Evolutionary conservation across 495 filamentous ascomycete genomes (phyloP).

Genomic region (Aspergillus baeticus): DNA sequence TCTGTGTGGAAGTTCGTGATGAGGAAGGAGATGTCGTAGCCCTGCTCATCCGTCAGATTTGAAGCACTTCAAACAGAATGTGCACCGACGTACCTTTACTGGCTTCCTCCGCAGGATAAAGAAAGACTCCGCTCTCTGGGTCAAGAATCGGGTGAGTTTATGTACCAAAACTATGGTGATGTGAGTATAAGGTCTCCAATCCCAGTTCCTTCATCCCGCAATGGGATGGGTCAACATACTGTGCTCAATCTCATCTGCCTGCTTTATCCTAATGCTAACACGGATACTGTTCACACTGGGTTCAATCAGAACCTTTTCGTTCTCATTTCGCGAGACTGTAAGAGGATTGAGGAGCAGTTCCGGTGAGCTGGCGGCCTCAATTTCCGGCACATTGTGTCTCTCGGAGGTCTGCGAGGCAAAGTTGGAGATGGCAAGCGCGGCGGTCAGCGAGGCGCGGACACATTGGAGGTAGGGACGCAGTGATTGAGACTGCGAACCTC

Average conservation of each 20-base stretch:
- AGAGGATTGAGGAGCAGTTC: conserved; percentile 94
- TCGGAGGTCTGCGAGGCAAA: conserved; percentile 96
- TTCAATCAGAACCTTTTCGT: conserved; percentile 87
- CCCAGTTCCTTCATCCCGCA: background rate
- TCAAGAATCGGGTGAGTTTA: conserved; percentile 96
- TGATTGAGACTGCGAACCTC: conserved; percentile 78
- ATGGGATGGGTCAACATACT: conserved; percentile 28
- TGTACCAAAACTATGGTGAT: conserved; percentile 70
- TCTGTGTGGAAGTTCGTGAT: conserved; percentile 99
- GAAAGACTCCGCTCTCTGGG: conserved; percentile 94
- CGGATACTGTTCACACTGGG: conserved; percentile 94
- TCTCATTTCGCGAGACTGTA: conserved; percentile 86
- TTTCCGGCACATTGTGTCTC: conserved; percentile 95
- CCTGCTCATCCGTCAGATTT: conserved; percentile 50
- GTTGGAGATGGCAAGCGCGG: conserved; percentile 92
- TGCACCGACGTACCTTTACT: conserved; percentile 64
- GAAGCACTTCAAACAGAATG: background rate
- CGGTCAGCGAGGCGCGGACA: conserved; percentile 89
- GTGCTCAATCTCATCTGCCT: conserved; percentile 97
- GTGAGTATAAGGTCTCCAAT: background rate
- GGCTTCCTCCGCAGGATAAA: conserved; percentile 95
- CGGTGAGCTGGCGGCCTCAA: conserved; percentile 87
- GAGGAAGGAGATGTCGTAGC: conserved; percentile 97
- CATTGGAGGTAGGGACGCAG: conserved; percentile 96
- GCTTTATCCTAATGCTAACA: conserved; percentile 96